Base-by-base conservation (phyloP, 768 basidiomycete species). In the Neoboletus magnificus region DNA sequence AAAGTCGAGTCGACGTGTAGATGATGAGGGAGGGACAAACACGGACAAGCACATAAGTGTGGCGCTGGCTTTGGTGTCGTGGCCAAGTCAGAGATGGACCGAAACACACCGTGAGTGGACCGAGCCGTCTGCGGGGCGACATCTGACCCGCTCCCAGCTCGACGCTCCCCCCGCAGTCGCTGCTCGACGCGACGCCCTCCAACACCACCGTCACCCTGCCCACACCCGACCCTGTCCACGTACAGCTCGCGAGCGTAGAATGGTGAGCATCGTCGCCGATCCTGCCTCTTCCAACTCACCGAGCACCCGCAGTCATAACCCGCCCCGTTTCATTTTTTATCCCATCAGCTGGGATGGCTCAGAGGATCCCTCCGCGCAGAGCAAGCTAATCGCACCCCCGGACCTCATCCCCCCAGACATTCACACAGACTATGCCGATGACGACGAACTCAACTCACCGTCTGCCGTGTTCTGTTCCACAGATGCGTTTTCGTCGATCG, bases 391-490 rank as follows among this genome's bases (percentile, higher is more conserved):
- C n/a, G 3, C 11, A 13, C 33, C 33, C 0, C 23, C 25, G 5
- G 22, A 39, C 48, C 18, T n/a, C 18, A 36, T 4, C 12, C 5
- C 23, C 20, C 13, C 22, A 7, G 41, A 39, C 25, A 37, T 50
- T 3, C 23, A 27, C 18, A 44, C 44, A 47, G 42, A 58, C 12
- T 41, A 33, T n/a, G 18, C 27, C 1, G 50, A 58, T n/a, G 79
- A 80, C 58, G 79, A 75, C 49, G 63, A 76, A 39, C 67, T 76
- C 52, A 66, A 52, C 51, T 60, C 56, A 33, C 58, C 61, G 40
- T 60, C 59, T 5, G 58, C 62, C 25, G 60, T 65, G 10, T 62
- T 59, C 30, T 63, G 37, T 27, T 57, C 57, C 7, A 51, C 59
- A 22, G 63, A 72, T 45, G 60, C 64, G 22, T 66, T 59, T 30